phyloP scores from a whole-genome alignment of 306 rosid genomes.

The Cyamopsis tetragonoloba region DNA sequence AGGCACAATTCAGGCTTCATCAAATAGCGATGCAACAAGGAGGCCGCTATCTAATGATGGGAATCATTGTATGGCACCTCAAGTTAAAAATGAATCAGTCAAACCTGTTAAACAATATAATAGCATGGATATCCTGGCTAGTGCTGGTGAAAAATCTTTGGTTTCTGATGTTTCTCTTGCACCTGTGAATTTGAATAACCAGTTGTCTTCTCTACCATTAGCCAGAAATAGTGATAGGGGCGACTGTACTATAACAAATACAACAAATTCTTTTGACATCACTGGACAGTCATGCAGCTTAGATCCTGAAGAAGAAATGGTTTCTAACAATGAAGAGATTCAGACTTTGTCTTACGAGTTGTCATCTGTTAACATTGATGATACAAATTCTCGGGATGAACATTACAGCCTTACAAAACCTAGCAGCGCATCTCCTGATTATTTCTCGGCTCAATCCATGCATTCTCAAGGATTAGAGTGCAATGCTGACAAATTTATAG shows the following conservation, averaged over 20 bases:
- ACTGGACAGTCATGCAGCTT: slow-evolving; percentile 35
- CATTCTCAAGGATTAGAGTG: slow-evolving; percentile 37
- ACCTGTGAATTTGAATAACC: slow-evolving; percentile 37
- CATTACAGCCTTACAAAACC: slow-evolving; percentile 37
- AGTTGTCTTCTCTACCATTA: slow-evolving; percentile 37
- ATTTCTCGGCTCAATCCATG: slow-evolving; percentile 39
- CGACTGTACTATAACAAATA: slow-evolving; percentile 23
- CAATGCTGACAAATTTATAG: slow-evolving; percentile 46
- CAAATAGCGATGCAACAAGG: slow-evolving; percentile 41
- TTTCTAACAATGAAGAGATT: slow-evolving; percentile 38
- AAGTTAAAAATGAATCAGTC: slow-evolving; percentile 35
- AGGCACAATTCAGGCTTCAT: slow-evolving; percentile 30
- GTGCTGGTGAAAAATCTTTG: slow-evolving; percentile 35
- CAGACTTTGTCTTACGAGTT: slow-evolving; percentile 49
- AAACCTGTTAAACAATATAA: slow-evolving; percentile 37
- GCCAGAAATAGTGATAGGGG: slow-evolving; percentile 39
- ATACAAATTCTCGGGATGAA: too few species aligned
- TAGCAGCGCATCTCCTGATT: slow-evolving; percentile 40
- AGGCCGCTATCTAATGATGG: slow-evolving; percentile 42
- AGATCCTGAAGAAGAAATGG: slow-evolving; percentile 34
- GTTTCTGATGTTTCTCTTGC: slow-evolving; percentile 37
- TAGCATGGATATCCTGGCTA: slow-evolving; percentile 35
- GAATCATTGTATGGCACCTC: slow-evolving; percentile 29
- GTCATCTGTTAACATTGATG: slow-evolving; percentile 41
- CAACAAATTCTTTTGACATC: slow-evolving; percentile 27